Base-by-base conservation (phyloP, 306 rosid species). In the Trichosanthes truncata region DNA sequence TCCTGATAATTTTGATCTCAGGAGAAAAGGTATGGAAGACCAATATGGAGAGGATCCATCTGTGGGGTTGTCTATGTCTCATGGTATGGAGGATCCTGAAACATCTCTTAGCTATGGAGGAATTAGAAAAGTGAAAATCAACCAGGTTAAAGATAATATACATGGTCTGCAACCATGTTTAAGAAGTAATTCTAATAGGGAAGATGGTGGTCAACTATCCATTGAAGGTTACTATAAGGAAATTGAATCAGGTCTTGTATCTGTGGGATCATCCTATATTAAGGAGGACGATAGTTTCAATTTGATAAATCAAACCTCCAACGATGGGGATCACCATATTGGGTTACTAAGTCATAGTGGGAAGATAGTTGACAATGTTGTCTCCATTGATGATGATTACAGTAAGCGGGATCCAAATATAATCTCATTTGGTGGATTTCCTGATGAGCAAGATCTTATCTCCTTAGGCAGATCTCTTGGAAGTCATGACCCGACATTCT, bases 361-460 rank as follows among this genome's bases (percentile, higher is more conserved):
- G 57, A 84, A 83, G 74, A 86, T 76, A 63, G 89, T 87, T 66
- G 89, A 81, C 51, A 82, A 72, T 79, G 77, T 78, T 43, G 63
- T 85, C 56, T 83, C 97, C 56, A 35, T 84, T 49, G 84, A 77
- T 71, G 92, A 87, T 60, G 80, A 87, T 78, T 90, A 68, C 65
- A 31, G 82, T 80, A 89, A 86, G 84, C 89, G 84, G 71, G 91
- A 90, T 79, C 29, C 84, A 9, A 82, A 75, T 80, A 69, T 88
- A 80, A 81, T 89, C 74, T 81, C 92, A 78, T 92, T 90, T 88
- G 86, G 88, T 38, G 92, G 83, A 55, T 90, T 92, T 85, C 87
- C 91, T 11, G 91, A 87, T 77, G 93, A 89, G 53, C 90, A 84
- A 79, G 94, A 87, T 57, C 79, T 88, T 79, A 66, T 87, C 80